Base-by-base conservation (phyloP, 768 basidiomycete genomes). In the Ramaria sp. region DNA sequence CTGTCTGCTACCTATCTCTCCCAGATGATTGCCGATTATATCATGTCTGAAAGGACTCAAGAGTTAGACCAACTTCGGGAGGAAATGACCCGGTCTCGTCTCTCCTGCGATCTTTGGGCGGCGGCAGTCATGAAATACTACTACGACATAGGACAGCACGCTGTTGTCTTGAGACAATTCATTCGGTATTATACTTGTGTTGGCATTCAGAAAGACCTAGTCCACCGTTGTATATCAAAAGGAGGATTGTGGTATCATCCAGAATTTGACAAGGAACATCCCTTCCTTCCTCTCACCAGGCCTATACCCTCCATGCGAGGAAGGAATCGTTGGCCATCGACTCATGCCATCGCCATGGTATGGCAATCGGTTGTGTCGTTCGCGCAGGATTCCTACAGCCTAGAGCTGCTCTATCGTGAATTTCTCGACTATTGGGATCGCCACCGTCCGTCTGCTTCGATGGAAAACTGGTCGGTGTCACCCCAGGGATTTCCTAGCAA, bases 151-250 rank as follows among this genome's bases (percentile, higher is more conserved):
- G 24, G n/a, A 16, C 53, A 44, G 37, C 44, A 18, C 7, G 47
- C 18, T 20, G 34, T 45, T 5, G 53, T 55, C n/a, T 25, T 55
- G n/a, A 34, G 42, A 27, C 53, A 55, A 32, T 55, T 55, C 20
- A 24, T 48, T 1, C 20, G 5, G 30, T 55, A 45, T 22, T 55
- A 28, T 28, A 32, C 34, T 16, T 45, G 44, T 27, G 34, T 55
- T 16, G 53, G 53, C 34, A 41, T 55, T 24, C 53, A 43, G 5
- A 55, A 47, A 20, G 44, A 44, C 7, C 13, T 44, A 16, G 15
- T 55, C 25, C 28, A 27, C 32, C 22, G 20, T 13, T 47, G 36
- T 24, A 55, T 45, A 22, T 20, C n/a, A 45, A 32, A 24, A 22
- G 13, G 25, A 3, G 15, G 38, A 27, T 24, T 8, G n/a, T 27